Evolutionary conservation across 2,329 filamentous ascomycete species (phyloP).

Genomic region (Ceratocystis huliohia): DNA sequence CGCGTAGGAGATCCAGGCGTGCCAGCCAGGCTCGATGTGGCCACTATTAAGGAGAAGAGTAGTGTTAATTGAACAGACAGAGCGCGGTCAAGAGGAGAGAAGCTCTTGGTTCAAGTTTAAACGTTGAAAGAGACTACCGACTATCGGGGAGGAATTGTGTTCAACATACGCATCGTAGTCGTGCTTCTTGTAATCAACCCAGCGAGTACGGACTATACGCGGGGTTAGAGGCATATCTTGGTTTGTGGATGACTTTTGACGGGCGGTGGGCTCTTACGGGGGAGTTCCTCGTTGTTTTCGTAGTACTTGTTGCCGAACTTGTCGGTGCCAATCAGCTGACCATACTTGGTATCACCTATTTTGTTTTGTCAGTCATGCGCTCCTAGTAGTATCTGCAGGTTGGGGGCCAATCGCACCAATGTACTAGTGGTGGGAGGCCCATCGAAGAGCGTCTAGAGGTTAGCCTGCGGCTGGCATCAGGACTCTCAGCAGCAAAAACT

Average conservation of each 20-base stretch:
- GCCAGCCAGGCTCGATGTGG: conserved; percentile 93
- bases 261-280: conserved; percentile 45
- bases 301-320: conserved; percentile 95
- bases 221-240: not conserved
- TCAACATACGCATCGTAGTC: conserved; percentile 53
- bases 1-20: conserved; percentile 92
- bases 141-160: not conserved
- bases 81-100: not conserved
- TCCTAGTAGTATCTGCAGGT: not conserved
- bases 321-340: conserved; percentile 71
- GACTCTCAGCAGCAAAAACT: too few relatives aligned
- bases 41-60: conserved; percentile 27
- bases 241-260: not conserved
- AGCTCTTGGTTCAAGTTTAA: not conserved
- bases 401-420: conserved; percentile 35
- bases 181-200: conserved; percentile 90
- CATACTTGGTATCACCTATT: conserved; percentile 88
- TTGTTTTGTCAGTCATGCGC: not conserved
- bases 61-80: not conserved
- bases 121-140: too few relatives aligned
- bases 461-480: not conserved
- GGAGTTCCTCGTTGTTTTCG: conserved; percentile 90
- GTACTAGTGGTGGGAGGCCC: conserved; percentile 33
- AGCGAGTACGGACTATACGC: conserved; percentile 70
- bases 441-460: not conserved